Conservation (phyloP, 2,329 filamentous ascomycete species). For the Hymenoscyphus fraxineus region DNA sequence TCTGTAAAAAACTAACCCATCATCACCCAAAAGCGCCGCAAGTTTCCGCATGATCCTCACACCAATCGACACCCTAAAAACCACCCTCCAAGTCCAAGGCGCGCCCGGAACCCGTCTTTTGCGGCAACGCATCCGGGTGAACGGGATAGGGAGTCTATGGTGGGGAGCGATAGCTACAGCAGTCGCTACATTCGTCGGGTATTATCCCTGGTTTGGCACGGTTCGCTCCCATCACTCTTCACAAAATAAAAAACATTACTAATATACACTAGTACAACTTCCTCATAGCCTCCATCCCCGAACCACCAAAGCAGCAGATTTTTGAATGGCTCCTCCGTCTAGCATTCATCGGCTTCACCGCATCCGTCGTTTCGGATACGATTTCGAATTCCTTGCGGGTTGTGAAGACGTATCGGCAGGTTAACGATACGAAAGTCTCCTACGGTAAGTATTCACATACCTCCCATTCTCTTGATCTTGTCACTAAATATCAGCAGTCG, state of each 20-base stretch:
- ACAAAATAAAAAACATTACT: too few relatives aligned
- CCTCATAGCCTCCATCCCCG: constrained; percentile 38
- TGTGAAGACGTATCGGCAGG: constrained; percentile 48
- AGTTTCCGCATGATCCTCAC: constrained; percentile 46
- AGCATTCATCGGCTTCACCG: constrained; percentile 43
- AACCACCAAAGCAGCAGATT: constrained; percentile 40
- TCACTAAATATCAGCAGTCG: constrained; percentile 31
- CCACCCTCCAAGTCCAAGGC: constrained; percentile 47
- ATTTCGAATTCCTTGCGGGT: constrained; percentile 47
- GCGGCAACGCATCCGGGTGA: constrained; percentile 42
- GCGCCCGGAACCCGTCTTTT: constrained; percentile 41
- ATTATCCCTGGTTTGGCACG: constrained; percentile 50
- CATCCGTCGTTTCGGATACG: constrained; percentile 44
- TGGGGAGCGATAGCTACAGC: constrained; percentile 49
- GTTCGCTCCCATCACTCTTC: constrained; percentile 28
- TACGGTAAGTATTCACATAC: constrained; percentile 40
- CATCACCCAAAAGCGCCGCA: constrained; percentile 37
- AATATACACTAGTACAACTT: too few relatives aligned
- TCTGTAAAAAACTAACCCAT: not conserved
- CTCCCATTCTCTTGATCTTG: not conserved
- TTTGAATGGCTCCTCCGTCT: constrained; percentile 43
- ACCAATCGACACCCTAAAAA: constrained; percentile 48
- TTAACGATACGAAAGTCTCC: constrained; percentile 46
- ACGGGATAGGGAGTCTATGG: constrained; percentile 46
- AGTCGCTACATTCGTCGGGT: constrained; percentile 46